Evolutionary conservation across 768 basidiomycete species (phyloP).

Genomic region (Podaxis sp.): DNA sequence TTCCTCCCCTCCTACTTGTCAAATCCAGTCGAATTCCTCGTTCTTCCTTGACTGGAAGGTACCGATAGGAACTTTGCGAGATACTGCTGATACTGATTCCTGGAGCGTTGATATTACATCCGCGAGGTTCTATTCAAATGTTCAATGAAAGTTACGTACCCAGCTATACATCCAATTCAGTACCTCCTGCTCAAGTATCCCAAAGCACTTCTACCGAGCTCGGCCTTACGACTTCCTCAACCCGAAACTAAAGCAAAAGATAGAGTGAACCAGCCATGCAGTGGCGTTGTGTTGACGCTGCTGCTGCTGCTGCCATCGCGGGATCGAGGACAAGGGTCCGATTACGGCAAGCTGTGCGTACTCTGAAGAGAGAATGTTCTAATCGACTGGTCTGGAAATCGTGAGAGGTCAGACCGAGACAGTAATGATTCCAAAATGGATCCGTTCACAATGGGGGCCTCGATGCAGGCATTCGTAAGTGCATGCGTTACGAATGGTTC

Average conservation of each 20-base stretch:
- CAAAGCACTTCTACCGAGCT: not conserved
- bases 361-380: not conserved
- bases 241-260: not conserved
- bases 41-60: not conserved
- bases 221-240: slow-evolving; percentile 1
- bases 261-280: slow-evolving; percentile 1
- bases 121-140: slow-evolving; percentile 9
- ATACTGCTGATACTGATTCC: not conserved
- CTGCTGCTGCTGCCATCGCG: not conserved
- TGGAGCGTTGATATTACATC: slow-evolving; percentile 3
- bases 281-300: not conserved
- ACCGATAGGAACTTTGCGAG: slow-evolving; percentile 8
- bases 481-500: not conserved
- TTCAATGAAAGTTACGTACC: slow-evolving; percentile 6
- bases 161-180: slow-evolving; percentile 2
- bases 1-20: not conserved
- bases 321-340: not conserved
- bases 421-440: not conserved
- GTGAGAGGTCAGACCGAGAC: not conserved
- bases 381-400: not conserved
- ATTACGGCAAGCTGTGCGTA: not conserved
- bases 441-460: not conserved
- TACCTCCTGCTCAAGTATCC: not conserved
- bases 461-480: not conserved
- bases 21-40: not conserved